Conservation (phyloP, 2,329 filamentous ascomycete genomes). For the Colletotrichum chlorophyti region DNA sequence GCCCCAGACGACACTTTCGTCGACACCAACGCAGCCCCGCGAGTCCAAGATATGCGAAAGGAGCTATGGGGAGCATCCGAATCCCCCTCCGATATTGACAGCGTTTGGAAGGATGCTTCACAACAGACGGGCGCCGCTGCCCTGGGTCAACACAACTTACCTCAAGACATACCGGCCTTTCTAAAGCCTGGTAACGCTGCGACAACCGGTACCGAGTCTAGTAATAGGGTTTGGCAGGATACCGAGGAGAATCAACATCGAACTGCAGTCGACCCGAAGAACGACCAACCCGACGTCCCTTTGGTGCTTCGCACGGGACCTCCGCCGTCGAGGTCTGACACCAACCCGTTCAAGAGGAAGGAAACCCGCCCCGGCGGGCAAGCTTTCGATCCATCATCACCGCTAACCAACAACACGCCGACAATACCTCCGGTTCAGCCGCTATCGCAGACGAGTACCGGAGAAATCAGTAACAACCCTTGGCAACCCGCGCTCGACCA, state of each 20-base stretch:
- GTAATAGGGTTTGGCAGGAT: slow-evolving; percentile 40
- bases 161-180: slow-evolving; percentile 37
- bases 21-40: slow-evolving; percentile 33
- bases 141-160: background rate
- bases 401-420: slow-evolving; percentile 26
- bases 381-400: slow-evolving; percentile 19
- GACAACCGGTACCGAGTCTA: slow-evolving; percentile 33
- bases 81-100: slow-evolving; percentile 36
- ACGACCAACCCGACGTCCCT: slow-evolving; percentile 35
- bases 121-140: slow-evolving; percentile 15
- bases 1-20: slow-evolving; percentile 37
- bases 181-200: slow-evolving; percentile 40
- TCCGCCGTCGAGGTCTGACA: slow-evolving; percentile 41
- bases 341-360: slow-evolving; percentile 61
- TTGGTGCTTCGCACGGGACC: slow-evolving; percentile 38
- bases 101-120: slow-evolving; percentile 34
- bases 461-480: slow-evolving; percentile 51
- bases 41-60: slow-evolving; percentile 37
- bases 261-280: background rate
- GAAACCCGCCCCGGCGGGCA: slow-evolving; percentile 39
- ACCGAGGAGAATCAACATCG: slow-evolving; percentile 29
- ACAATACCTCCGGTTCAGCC: slow-evolving; percentile 38
- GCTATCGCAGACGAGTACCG: slow-evolving; percentile 50
- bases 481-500: slow-evolving; percentile 47
- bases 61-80: slow-evolving; percentile 41